Conservation (phyloP, 2,329 filamentous ascomycete species). For the Eutypella sp. region DNA sequence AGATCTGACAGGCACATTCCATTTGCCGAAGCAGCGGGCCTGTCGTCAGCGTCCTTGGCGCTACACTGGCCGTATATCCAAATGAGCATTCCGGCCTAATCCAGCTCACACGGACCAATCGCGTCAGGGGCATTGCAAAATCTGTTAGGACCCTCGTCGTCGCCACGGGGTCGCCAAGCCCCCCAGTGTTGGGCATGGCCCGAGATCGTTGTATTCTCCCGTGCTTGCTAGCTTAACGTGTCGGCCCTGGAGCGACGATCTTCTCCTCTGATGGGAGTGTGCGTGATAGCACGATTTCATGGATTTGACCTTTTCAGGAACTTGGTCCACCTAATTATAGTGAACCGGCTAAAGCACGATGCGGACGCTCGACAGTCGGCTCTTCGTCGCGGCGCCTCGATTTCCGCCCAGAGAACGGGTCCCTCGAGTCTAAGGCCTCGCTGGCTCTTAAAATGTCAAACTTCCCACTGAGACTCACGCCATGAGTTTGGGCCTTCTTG, state of each 20-base stretch:
- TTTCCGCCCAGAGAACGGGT: no score
- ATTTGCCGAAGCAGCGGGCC: background rate
- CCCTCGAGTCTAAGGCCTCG: no score
- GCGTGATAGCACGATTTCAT: background rate
- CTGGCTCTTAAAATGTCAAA: background rate
- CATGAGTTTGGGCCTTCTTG: background rate
- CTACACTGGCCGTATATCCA: background rate
- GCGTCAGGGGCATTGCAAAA: background rate
- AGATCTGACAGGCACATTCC: background rate
- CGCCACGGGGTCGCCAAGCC: background rate
- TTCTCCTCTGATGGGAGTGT: no score
- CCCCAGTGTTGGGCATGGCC: background rate
- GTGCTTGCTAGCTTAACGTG: background rate
- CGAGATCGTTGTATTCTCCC: background rate
- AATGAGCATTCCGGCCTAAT: background rate
- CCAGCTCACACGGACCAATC: background rate
- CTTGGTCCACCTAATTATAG: background rate
- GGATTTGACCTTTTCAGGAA: background rate
- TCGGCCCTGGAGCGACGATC: background rate
- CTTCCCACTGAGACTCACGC: no score
- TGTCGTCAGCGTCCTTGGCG: background rate
- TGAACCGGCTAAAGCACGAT: background rate
- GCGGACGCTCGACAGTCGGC: background rate
- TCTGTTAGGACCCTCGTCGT: background rate
- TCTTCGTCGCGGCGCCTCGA: background rate